Conservation (phyloP, 2,329 filamentous ascomycete genomes). For the Colletotrichum euphorbiae region DNA sequence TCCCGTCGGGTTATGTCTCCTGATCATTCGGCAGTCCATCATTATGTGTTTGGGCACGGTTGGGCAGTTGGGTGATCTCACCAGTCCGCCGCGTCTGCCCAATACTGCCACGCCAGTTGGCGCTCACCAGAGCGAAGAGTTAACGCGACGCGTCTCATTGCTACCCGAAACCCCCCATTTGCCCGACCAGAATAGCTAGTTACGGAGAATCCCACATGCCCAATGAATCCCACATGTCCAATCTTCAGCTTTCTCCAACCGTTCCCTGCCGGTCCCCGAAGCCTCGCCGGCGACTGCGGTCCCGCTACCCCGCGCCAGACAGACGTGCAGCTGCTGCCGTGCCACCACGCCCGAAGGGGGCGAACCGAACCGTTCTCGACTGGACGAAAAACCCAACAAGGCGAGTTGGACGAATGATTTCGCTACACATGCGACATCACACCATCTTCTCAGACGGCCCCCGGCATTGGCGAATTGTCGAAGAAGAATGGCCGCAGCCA, state of each 20-base stretch:
- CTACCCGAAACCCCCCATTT: conserved; percentile 3
- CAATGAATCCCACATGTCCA: not conserved
- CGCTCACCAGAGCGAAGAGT: not conserved
- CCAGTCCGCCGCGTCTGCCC: not conserved
- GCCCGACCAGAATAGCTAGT: conserved; percentile 2
- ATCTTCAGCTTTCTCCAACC: conserved; percentile 5
- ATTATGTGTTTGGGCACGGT: conserved; percentile 14
- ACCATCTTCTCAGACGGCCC: conserved; percentile 9
- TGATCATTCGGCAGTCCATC: not conserved
- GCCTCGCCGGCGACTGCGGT: conserved; percentile 14
- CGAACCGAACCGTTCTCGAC: conserved; percentile 13
- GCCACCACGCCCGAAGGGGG: conserved; percentile 8
- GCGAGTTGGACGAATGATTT: conserved; percentile 23
- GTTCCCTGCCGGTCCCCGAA: conserved; percentile 7
- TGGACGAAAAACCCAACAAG: conserved; percentile 24
- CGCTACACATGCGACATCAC: conserved; percentile 19
- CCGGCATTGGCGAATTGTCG: conserved; percentile 12
- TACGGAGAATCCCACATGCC: not conserved
- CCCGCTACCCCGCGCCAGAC: conserved; percentile 21
- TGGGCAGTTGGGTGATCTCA: conserved; percentile 13
- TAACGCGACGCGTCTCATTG: not conserved
- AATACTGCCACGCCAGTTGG: conserved; percentile 13
- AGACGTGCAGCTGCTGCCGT: conserved; percentile 20
- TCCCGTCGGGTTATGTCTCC: not conserved
- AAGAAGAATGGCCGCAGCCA: not conserved